A percentile compares a stretch with the other conserved stretches of the same genome.
phyloP scores from a whole-genome alignment of 768 basidiomycete species.

The Leccinum arenicola region DNA sequence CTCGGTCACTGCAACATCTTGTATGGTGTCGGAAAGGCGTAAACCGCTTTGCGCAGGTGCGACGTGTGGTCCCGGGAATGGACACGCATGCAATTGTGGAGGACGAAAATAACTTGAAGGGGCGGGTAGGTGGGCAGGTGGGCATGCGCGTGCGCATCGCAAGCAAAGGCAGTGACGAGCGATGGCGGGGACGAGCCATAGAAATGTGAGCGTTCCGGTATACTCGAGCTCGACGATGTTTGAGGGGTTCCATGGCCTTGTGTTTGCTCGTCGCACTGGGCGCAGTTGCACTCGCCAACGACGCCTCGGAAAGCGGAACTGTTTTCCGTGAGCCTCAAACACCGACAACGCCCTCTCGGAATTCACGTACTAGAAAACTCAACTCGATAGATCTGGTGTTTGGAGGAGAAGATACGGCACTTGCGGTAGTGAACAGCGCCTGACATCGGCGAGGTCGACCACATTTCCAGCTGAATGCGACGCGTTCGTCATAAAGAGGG shows the following conservation, averaged over 20 bases:
- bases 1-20: no score
- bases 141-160: no score
- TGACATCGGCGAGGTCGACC: constrained; percentile 66
- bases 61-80: no score
- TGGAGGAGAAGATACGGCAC: constrained; percentile 47
- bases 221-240: constrained; percentile 67
- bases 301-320: constrained; percentile 73
- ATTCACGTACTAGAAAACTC: constrained; percentile 60
- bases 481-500: constrained; percentile 59
- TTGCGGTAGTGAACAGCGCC: constrained; percentile 73
- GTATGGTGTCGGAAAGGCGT: no score
- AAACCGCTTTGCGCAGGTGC: no score
- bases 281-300: constrained; percentile 66
- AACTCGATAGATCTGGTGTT: constrained; percentile 49
- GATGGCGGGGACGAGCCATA: constrained; percentile 42
- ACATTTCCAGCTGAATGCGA: constrained; percentile 50
- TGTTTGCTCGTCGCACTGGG: constrained; percentile 64
- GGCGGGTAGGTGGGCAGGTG: no score
- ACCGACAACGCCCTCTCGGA: no score
- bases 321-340: neutral
- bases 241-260: constrained; percentile 72
- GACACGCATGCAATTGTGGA: no score
- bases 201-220: constrained; percentile 69
- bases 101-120: no score
- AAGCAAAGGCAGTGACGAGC: no score